Conservation (phyloP, 345 rosid species). For the Trapa bicornis region DNA sequence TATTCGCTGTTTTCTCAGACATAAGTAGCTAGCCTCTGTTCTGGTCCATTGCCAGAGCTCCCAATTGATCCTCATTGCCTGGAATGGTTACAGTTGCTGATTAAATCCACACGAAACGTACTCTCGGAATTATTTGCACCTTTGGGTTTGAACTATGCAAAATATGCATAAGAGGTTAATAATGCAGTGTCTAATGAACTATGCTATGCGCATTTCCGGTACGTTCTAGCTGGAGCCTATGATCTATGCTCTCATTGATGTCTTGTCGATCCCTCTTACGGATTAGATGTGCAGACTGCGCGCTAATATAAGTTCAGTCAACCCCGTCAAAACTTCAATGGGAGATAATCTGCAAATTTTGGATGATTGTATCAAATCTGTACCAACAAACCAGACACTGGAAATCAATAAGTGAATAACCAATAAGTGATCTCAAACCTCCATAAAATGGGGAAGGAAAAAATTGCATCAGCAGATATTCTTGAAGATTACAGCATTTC, state of each 20-base stretch:
- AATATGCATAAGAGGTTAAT: background rate
- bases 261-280: no score
- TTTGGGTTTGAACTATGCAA: background rate
- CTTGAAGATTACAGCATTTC: slow-evolving; percentile 8
- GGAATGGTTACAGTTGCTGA: background rate
- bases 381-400: background rate
- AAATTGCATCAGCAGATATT: background rate
- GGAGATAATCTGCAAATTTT: no score
- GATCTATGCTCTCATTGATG: background rate
- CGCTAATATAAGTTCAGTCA: no score
- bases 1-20: slow-evolving; percentile 50
- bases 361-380: background rate
- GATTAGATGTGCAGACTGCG: no score
- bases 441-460: background rate
- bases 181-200: background rate
- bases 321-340: no score
- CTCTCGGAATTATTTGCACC: background rate
- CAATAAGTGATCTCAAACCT: background rate
- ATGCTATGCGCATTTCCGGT: background rate
- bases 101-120: background rate
- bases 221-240: background rate
- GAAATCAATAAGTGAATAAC: background rate
- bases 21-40: slow-evolving; percentile 15
- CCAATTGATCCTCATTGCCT: background rate
- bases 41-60: background rate